A percentile compares a stretch with the other conserved stretches of the same genome.
Conservation (phyloP, 2,329 filamentous ascomycete genomes). For the Aurifilum marmelostoma region DNA sequence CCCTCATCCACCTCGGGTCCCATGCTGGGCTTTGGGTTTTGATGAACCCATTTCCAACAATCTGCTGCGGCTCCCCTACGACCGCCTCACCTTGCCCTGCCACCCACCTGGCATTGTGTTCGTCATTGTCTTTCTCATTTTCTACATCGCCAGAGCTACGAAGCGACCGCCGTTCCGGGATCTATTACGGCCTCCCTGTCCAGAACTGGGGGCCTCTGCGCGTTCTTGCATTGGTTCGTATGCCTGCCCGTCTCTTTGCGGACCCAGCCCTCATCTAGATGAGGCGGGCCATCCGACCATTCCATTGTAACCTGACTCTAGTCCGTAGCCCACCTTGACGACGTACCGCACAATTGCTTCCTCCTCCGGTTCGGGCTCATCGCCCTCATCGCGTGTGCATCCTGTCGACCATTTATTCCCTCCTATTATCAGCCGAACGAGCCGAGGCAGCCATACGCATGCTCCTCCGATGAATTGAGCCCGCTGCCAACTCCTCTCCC, state of each 20-base stretch:
- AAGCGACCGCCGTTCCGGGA: not conserved
- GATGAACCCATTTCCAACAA: slow-evolving; percentile 14
- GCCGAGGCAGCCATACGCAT: slow-evolving; percentile 13
- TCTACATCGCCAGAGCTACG: not conserved
- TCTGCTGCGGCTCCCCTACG: not conserved
- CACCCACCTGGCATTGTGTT: not conserved
- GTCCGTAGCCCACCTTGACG: not conserved
- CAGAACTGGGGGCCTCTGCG: not conserved
- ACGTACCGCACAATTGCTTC: not conserved
- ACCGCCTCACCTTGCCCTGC: not conserved
- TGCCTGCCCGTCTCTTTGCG: slow-evolving; percentile 5
- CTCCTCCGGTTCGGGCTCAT: not conserved
- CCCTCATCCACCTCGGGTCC: not conserved
- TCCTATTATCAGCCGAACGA: slow-evolving; percentile 1
- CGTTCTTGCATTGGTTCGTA: not conserved
- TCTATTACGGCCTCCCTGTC: not conserved
- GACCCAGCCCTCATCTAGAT: slow-evolving; percentile 9
- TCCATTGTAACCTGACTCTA: not conserved
- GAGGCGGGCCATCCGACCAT: slow-evolving; percentile 9
- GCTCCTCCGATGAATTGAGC: slow-evolving; percentile 23
- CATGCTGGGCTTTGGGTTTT: not conserved
- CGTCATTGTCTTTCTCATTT: not conserved
- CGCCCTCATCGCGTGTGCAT: not conserved
- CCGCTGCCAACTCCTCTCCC: slow-evolving; percentile 2
- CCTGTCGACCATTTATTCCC: not conserved